Evolutionary conservation across 768 basidiomycete genomes (phyloP).

Genomic region (Pisolithus sp.): DNA sequence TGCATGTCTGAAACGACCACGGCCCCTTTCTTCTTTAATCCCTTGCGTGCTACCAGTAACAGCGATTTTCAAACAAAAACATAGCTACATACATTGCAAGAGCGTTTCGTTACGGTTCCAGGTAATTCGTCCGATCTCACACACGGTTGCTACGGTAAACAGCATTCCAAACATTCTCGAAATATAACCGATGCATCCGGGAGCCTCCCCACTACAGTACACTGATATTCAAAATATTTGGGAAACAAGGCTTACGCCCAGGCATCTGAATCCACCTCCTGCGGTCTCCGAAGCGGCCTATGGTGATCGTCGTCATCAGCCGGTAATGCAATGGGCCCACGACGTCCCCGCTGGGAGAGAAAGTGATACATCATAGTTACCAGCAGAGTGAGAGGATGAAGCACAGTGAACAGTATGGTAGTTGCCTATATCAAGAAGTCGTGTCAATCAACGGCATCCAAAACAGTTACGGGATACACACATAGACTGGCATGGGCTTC

Average conservation of each 20-base stretch:
- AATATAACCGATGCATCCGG: too few species aligned
- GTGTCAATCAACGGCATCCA: neutral
- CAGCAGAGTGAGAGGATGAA: conserved; percentile 59
- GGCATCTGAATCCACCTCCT: conserved; percentile 28
- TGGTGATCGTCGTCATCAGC: conserved; percentile 28
- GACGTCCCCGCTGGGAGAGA: conserved; percentile 11
- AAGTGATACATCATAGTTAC: conserved; percentile 36
- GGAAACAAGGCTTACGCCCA: neutral
- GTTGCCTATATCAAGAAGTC: conserved; percentile 39
- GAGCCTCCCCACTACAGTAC: too few species aligned
- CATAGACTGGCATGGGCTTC: conserved; percentile 60
- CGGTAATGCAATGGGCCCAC: conserved; percentile 40
- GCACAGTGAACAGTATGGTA: conserved; percentile 53
- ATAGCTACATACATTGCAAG: too few species aligned
- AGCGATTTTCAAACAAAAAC: too few species aligned
- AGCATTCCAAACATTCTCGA: too few species aligned
- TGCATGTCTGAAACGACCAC: too few species aligned
- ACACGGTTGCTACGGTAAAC: too few species aligned
- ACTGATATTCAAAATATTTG: too few species aligned
- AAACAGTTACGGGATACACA: conserved; percentile 29
- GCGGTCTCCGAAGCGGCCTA: conserved; percentile 16
- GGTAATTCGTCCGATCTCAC: too few species aligned
- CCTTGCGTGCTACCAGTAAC: too few species aligned
- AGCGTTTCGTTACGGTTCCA: too few species aligned
- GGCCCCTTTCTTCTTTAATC: too few species aligned